Base-by-base conservation (phyloP, 257 asterid genomes). In the Capsicum baccatum region DNA sequence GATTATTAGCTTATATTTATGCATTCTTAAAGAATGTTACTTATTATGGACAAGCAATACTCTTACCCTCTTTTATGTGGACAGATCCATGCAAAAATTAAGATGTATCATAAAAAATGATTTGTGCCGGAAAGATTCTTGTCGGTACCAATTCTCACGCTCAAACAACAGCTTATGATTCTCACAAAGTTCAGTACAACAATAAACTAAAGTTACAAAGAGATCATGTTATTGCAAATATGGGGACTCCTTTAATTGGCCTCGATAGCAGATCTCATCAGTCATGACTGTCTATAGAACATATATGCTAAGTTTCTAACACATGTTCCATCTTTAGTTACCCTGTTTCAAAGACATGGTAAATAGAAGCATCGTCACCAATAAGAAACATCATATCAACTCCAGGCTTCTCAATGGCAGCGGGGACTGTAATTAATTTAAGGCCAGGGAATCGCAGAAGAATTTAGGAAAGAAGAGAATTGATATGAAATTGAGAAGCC, bases 271-370 rank as follows among this genome's bases (percentile, higher is more conserved):
- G 12, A 42, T 70, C 56, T 42, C 56, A 9, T 70, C 58, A 71
- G 37, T 44, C 35, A 17, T 71, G 35, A 71, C n/a, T 12, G 19
- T 19, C 44, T 73, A 42, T 10, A 48, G 10, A 73, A 21, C 42
- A 42, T 48, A 48, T 73, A 73, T 48, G 80, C 3, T 73, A 47
- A 48, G 48, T 73, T 73, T 19, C 42, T 48, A n/a, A 73, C 48
- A 19, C 10, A 48, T 73, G 80, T 73, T 73, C 59, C 7, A 73
- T 73, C 60, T 73, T 73, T 33, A 48, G 56, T 6, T 73, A 48
- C 35, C 57, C 57, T 73, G 42, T 48, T 6, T 73, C 60, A 19
- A 73, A 73, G 9, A 19, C 16, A 50, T 6, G 1, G 59, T 21
- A 73, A 19, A 3, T 26, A 33, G 35, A 48, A 48, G 60, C 80